Evolutionary conservation across 148 eudicot genomes (phyloP).

Genomic region (Beta vulgaris): DNA sequence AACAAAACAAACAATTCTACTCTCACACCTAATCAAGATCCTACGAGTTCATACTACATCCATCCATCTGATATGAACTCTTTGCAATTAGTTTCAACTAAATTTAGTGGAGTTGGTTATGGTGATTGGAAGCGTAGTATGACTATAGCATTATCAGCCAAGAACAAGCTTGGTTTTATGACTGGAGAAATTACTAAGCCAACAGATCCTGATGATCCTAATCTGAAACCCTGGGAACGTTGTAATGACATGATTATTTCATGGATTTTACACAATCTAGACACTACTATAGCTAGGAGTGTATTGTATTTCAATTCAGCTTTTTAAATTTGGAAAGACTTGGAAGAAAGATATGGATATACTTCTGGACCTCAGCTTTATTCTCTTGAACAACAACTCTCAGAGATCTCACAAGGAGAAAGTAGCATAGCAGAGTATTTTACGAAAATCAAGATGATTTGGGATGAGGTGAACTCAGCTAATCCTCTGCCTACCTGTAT

Average conservation of each 20-base stretch:
- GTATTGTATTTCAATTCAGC: not conserved
- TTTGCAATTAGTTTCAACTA: too few species aligned
- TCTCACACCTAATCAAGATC: too few species aligned
- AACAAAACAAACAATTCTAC: too few species aligned
- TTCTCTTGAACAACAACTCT: not conserved
- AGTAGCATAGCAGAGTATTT: not conserved
- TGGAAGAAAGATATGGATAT: not conserved
- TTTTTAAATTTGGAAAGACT: not conserved
- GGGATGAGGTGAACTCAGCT: not conserved
- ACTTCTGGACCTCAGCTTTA: not conserved
- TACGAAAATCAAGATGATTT: not conserved
- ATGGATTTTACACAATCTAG: not conserved
- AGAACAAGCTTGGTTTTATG: not conserved
- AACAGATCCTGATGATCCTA: rapidly evolving
- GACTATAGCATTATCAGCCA: not conserved
- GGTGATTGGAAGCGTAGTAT: not conserved
- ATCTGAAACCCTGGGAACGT: not conserved
- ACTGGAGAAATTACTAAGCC: not conserved
- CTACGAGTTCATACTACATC: too few species aligned
- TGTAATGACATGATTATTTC: not conserved
- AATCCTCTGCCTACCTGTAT: not conserved
- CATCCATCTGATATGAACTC: too few species aligned
- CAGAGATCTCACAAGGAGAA: not conserved
- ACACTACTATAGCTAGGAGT: not conserved
- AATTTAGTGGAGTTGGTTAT: not conserved